Percentiles rank a stretch among this genome's conserved stretches.
Evolutionary conservation across 352 stramenopile genomes (phyloP).

Genomic region (Elongisporangium prolatum): DNA sequence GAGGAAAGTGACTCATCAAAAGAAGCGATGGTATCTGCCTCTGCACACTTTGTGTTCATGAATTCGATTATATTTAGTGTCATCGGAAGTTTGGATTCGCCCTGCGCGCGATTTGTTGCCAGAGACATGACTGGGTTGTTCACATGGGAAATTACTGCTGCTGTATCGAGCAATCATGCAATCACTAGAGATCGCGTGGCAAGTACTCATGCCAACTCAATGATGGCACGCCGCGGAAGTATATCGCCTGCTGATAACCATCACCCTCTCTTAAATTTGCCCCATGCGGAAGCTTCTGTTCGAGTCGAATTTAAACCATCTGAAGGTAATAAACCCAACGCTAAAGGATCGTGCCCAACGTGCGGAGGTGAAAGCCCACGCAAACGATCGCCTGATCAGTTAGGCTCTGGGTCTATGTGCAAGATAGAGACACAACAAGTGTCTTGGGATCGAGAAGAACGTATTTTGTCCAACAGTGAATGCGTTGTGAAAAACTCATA

Average conservation of each 20-base stretch:
- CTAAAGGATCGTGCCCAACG: slow-evolving; percentile 5
- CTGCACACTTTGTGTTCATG: slow-evolving; percentile 87
- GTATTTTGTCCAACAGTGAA: slow-evolving; percentile 63
- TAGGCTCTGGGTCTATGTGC: not conserved
- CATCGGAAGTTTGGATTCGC: slow-evolving; percentile 73
- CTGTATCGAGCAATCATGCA: slow-evolving; percentile 4
- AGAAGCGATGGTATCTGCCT: slow-evolving; percentile 21
- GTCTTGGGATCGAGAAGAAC: slow-evolving; percentile 52
- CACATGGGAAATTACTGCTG: slow-evolving; percentile 76
- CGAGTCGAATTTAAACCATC: slow-evolving; percentile 54
- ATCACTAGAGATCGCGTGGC: not conserved
- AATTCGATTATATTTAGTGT: slow-evolving; percentile 84
- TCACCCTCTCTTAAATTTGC: slow-evolving; percentile 12
- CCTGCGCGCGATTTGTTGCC: slow-evolving; percentile 70
- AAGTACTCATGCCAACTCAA: not conserved
- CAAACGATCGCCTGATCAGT: slow-evolving; percentile 3
- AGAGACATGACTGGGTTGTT: slow-evolving; percentile 84
- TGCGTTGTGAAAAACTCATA: slow-evolving; percentile 66
- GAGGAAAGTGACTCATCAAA: slow-evolving; percentile 7
- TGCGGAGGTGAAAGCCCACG: slow-evolving; percentile 57
- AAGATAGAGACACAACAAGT: slow-evolving; percentile 57
- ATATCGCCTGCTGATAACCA: not conserved
- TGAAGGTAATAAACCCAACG: slow-evolving; percentile 4
- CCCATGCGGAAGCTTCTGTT: slow-evolving; percentile 38
- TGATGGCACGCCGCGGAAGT: not conserved